Base-by-base conservation (phyloP, 495 filamentous ascomycete genomes). In the Jackrogersella multiformis region DNA sequence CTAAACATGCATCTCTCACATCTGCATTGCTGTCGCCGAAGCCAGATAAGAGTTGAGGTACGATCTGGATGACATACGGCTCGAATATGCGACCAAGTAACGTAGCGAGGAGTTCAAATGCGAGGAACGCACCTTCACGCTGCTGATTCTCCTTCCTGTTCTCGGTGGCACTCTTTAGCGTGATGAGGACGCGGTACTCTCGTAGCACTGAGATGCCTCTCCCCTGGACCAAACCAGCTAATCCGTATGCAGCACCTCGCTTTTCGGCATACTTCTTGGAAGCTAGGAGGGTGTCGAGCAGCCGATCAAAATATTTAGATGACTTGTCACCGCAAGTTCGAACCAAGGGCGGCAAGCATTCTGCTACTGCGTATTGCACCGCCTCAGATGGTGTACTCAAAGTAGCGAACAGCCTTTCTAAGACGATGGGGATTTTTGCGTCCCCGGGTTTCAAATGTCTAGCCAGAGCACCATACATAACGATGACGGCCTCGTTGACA, bases 401-500 rank as follows among this genome's bases (percentile, higher is more conserved):
- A 5, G 96, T 96, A 20, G 85, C 86, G 32, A 98, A 84, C 15
- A 99, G 81, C 57, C 92, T 86, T 61, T 92, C 87, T 28, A 98
- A 86, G 46, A 97, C 94, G 9, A 89, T 87, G 6, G 92, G 92
- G 39, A 98, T 84, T 58, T 95, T 92, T 53, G 85, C 77, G 73
- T 99, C 95, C 5, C 93, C 92, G 2, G 87, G 79, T 62, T 90
- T 88, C 39, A 99, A 80, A 81, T 99, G 95, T 24, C 91, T 85
- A 10, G 93, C 95, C 12, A 99, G 78, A 30, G 95, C 93, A 70
- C 95, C 95, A 70, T 98, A 99, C 63, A 99, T 89, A 57, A 99
- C 93, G 64, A 99, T 92, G 23, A 99, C 93, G 3, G 95, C 95
- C 78, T 99, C 95, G 70, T 97, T 97, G 66, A 98, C 90, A 39